Evolutionary conservation across 1,139 yeast genomes (phyloP), one percentile per base, ranked within the genome.

Genomic region (Ogataea hybrid): DNA sequence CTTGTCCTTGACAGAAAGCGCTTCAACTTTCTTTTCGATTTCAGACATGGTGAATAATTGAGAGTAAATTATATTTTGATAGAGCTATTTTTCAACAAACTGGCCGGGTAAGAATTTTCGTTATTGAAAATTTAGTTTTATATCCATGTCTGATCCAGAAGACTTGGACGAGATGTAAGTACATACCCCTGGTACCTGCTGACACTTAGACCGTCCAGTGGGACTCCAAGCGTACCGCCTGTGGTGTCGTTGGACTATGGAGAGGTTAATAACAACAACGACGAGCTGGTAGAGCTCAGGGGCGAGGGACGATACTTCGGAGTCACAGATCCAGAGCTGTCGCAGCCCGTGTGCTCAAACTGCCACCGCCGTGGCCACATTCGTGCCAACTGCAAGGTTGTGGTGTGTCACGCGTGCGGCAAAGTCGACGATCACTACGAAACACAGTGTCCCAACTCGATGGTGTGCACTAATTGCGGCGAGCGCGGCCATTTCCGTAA

Each of bases 241-340:
- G 41, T 46, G 2, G 48, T 47, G 32, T 58, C 62, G 2, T 52
- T 58, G 9, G 48, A 49, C 17, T 71, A 75, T 44, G 88, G 81
- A 28, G 84, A 83, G 54, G 90, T 84, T 7, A 81, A 81, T 53
- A 78, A 77, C 49, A 80, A 84, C 54, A 80, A 87, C 5, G 88
- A 84, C 47, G 87, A 82, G 59, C 69, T 84, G 42, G 69, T 81
- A 6, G 84, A 76, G 44, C 60, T 81, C 17, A 68, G 96, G 53
- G 96, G 96, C 4, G 86, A 81, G 49, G 96, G 96, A 1, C 70
- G 97, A 39, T 89, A 89, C 56, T 89, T 89, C 60, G 97, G 96
- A 8, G 71, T 46, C 47, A 70, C 49, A 65, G 82, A 46, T 59
- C 70, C 58, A 45, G 78, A 51, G 57, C 73, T 53, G 54, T 71